Evolutionary conservation across 257 asterid genomes (phyloP).

Genomic region (Anisodus tanguticus): DNA sequence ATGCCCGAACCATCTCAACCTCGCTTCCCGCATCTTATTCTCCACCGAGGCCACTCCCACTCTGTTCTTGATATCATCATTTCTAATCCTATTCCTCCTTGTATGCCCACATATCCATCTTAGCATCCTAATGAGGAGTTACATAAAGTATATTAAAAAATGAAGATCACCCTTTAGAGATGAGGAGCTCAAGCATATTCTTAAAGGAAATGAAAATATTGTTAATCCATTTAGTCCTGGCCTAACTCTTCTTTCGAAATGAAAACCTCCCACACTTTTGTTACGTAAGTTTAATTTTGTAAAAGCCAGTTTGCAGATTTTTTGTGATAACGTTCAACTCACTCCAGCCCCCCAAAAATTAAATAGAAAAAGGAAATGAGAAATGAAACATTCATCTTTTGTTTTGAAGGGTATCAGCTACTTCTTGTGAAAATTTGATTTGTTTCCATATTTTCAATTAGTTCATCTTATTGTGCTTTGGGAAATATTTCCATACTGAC

Average conservation of each 20-base stretch:
- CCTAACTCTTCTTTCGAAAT: not conserved
- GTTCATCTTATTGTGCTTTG: not conserved
- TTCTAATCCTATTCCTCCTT: too few relatives aligned
- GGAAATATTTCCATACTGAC: not conserved
- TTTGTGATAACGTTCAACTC: conserved; percentile 8
- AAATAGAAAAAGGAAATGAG: not conserved
- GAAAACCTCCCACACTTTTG: not conserved
- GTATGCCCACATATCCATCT: too few relatives aligned
- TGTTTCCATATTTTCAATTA: conserved; percentile 21
- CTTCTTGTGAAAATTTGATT: conserved; percentile 26
- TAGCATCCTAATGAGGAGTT: not conserved
- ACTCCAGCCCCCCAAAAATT: not conserved
- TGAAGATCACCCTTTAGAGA: not conserved
- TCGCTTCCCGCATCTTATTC: too few relatives aligned
- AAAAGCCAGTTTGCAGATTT: conserved; percentile 20
- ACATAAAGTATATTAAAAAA: not conserved
- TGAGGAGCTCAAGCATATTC: conserved; percentile 1
- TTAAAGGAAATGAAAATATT: not conserved
- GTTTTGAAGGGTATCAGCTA: conserved; percentile 9
- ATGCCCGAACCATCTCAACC: too few relatives aligned
- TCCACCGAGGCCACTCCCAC: too few relatives aligned
- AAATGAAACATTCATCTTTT: not conserved
- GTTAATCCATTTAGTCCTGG: conserved; percentile 24
- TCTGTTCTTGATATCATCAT: too few relatives aligned
- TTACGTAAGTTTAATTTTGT: not conserved